These are phyloP conservation scores for Leonotis leonurus DNA, from an alignment of 257 asterid species.

Conservation along the genomic window DNA sequence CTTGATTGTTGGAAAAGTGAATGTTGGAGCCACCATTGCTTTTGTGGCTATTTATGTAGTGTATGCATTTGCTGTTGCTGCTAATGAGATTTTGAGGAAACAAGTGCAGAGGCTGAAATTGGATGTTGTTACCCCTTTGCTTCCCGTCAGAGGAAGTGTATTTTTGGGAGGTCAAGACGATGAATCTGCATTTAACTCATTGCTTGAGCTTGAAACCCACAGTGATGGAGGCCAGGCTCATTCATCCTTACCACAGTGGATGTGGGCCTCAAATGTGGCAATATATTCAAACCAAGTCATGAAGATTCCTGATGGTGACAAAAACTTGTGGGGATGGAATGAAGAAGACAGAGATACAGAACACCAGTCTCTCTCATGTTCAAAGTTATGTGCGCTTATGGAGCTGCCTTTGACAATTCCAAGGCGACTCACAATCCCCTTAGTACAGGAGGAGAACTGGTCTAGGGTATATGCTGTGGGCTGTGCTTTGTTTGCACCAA, in stretches of 20 bases:
- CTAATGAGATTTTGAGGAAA: slow-evolving; percentile 76
- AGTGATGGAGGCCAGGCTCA: slow-evolving; percentile 40
- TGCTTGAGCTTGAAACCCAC: slow-evolving; percentile 58
- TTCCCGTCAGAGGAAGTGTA: slow-evolving; percentile 80
- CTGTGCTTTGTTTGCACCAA: slow-evolving; percentile 66
- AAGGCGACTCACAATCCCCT: slow-evolving; percentile 79
- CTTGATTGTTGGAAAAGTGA: slow-evolving; percentile 63
- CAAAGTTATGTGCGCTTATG: slow-evolving; percentile 49
- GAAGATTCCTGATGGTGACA: slow-evolving; percentile 59
- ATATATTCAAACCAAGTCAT: slow-evolving; percentile 77
- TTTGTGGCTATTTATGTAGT: slow-evolving; percentile 62
- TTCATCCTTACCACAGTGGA: slow-evolving; percentile 84
- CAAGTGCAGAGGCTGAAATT: slow-evolving; percentile 65
- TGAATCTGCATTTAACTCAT: slow-evolving; percentile 52
- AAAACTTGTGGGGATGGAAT: slow-evolving; percentile 79
- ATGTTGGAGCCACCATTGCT: slow-evolving; percentile 54
- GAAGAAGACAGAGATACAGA: slow-evolving; percentile 53
- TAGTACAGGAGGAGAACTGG: slow-evolving; percentile 80
- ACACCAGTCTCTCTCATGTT: slow-evolving; percentile 45
- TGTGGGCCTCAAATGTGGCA: slow-evolving; percentile 98
- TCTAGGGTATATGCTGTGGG: slow-evolving; percentile 68
- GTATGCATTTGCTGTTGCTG: slow-evolving; percentile 82
- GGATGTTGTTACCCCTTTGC: slow-evolving; percentile 79
- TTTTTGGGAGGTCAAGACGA: slow-evolving; percentile 66
- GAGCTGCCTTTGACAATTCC: slow-evolving; percentile 80